Percentiles rank a stretch among this genome's conserved stretches.
These are phyloP conservation scores for Caryopteris hybrid DNA, from an alignment of 305 asterid genomes.

Conservation along the genomic window DNA sequence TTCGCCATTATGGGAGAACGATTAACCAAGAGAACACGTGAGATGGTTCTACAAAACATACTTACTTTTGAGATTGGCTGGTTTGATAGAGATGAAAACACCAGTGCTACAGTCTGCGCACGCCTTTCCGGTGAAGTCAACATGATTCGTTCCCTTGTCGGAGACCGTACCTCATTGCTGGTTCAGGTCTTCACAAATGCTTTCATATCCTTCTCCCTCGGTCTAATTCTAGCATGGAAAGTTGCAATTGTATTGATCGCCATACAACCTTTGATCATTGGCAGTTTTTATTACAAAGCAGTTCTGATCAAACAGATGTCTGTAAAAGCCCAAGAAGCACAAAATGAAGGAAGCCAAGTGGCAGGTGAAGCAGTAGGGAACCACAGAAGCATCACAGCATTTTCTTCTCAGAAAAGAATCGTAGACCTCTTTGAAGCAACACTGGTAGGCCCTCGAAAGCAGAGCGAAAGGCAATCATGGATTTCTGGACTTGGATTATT, in stretches of 20 bases:
- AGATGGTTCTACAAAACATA: conserved; percentile 27
- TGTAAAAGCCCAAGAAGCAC: conserved; percentile 36
- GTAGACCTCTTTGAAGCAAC: conserved; percentile 35
- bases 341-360: conserved; percentile 45
- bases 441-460: conserved; percentile 28
- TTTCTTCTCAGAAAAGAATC: conserved; percentile 40
- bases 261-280: conserved; percentile 39
- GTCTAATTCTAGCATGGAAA: conserved; percentile 39
- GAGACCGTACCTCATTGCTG: conserved; percentile 41
- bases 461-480: conserved; percentile 51
- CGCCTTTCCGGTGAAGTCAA: conserved; percentile 37
- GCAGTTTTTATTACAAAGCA: conserved; percentile 33
- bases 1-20: conserved; percentile 61
- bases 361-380: conserved; percentile 56
- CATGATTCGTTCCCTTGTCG: conserved; percentile 37
- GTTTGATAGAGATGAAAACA: conserved; percentile 37
- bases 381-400: conserved; percentile 47
- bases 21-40: conserved; percentile 30
- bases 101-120: conserved; percentile 36
- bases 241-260: conserved; percentile 38
- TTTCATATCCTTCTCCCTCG: conserved; percentile 28
- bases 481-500: conserved; percentile 46
- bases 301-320: conserved; percentile 45
- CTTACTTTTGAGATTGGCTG: conserved; percentile 39
- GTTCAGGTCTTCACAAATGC: conserved; percentile 33